Base-by-base conservation (phyloP, 176 grass and related monocot species). In the Zea luxurians region DNA sequence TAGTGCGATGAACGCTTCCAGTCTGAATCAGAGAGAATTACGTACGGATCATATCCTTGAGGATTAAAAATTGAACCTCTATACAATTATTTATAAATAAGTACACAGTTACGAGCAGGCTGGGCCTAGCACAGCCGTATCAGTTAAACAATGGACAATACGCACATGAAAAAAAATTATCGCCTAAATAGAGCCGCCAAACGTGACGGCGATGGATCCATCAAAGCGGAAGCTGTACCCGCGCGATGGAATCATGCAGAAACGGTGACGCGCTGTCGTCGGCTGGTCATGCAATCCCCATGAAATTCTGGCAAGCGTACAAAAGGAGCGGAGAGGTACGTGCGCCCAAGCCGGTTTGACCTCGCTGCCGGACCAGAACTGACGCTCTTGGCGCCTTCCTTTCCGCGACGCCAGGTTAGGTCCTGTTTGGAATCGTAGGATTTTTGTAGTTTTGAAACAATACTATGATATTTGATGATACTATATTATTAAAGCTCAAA, bases 281-380 rank as follows among this genome's bases (percentile, higher is more conserved):
- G 7, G 37, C 2, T 35, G 57, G 46, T 74, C 52, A 83, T 76
- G 41, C 50, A 41, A 2, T 40, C 75, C 72, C 81, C 81, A 48
- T 76, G 81, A 61, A 76, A 48, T 69, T 34, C 63, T 61, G 64
- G 72, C 72, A 73, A 63, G 17, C 34, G 17, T 21, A 63, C 57
- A 61, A 48, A 8, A 8, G 15, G 4, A 42, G 8, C 11, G 27
- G 27, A 1, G 27, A 66, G 62, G 4, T 10, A 13, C 37, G 15
- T 17, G 50, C 15, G 37, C 5, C 37, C 52, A 9, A 34, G 20
- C 3, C 8, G 15, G n/a, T 64, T n/a, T 77, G 60, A 48, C 75
- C 43, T 37, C 43, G 3, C 8, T 48, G 44, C 70, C n/a, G 10
- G 7, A 2, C 7, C 17, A 38, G 15, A 67, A 67, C 37, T 4